Evolutionary conservation across 257 asterid genomes (phyloP), one percentile per base, ranked within the genome.

Genomic region (Marsdenia floribunda): DNA sequence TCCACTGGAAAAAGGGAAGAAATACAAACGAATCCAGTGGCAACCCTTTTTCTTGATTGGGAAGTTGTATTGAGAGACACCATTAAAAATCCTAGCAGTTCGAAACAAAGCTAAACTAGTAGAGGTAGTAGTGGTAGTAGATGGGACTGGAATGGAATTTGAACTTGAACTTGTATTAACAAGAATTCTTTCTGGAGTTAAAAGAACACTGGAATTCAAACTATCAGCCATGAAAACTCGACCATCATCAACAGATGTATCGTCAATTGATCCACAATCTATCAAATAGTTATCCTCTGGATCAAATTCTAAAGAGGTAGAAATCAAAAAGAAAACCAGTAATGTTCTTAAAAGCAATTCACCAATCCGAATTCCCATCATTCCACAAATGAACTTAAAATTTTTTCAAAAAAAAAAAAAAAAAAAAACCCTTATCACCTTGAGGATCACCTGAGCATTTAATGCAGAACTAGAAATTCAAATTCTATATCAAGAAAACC

Each of bases 271-370:
- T 29, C 88, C 88, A 64, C 88, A 85, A 70, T 85, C 73, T 61
- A 85, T 77, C 52, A 85, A 74, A 76, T 68, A 82, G 59, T 80
- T 79, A 82, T 85, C 84, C n/a, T 70, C 83, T 75, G 86, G 84
- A 73, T 24, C 83, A 80, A 73, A 80, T 53, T 71, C 79, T 44
- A 65, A 57, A 18, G 86, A 78, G 5, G 57, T 14, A 46, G 18
- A 5, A 15, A 80, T 35, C 72, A 85, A 71, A 69, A 66, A 80
- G 47, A 75, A 73, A 16, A 75, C 16, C 66, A 68, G 21, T 3
- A 54, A 59, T 18, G 70, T 40, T 46, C 67, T 61, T 52, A 77
- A 22, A 26, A 73, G 7, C 54, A 74, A 63, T 58, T 66, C 65
- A 22, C 26, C 15, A 9, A 42, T 18, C 26, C 12, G 6, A 14